A percentile compares a stretch with the other conserved stretches of the same genome.
phyloP scores from a whole-genome alignment of 345 rosid genomes.

The Hypericum perforatum region DNA sequence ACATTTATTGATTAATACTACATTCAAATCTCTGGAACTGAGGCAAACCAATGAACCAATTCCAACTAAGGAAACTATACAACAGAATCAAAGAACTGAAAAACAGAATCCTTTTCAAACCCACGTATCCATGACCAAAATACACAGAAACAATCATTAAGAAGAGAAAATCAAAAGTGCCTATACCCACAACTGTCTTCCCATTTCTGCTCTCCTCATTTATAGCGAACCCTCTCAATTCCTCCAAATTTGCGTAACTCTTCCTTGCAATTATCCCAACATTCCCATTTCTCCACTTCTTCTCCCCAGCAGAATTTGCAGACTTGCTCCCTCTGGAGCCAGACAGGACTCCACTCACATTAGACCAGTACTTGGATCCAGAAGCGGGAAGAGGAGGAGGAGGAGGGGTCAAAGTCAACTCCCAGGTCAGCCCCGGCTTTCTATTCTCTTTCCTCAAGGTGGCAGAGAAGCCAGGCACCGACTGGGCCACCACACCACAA shows the following conservation, averaged over 20 bases:
- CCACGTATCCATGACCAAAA: no score
- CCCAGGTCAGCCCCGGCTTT: conserved; percentile 26
- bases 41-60: background rate
- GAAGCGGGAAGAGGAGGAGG: background rate
- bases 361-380: conserved; percentile 21
- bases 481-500: conserved; percentile 43
- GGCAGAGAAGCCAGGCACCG: conserved; percentile 71
- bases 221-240: conserved; percentile 55
- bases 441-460: conserved; percentile 67
- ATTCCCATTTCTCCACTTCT: conserved; percentile 16
- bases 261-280: conserved; percentile 37
- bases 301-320: conserved; percentile 45
- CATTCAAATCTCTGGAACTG: no score
- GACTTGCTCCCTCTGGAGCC: conserved; percentile 64
- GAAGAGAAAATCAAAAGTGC: conserved; percentile 17
- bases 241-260: conserved; percentile 63
- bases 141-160: no score
- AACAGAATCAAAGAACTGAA: background rate
- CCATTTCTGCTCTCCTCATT: conserved; percentile 31
- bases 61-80: conserved; percentile 1
- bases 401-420: conserved; percentile 43
- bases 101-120: no score
- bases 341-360: conserved; percentile 29
- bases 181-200: conserved; percentile 37
- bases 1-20: no score